These are phyloP conservation scores for Piloderma croceum DNA, from an alignment of 768 basidiomycete genomes.

Conservation along the genomic window DNA sequence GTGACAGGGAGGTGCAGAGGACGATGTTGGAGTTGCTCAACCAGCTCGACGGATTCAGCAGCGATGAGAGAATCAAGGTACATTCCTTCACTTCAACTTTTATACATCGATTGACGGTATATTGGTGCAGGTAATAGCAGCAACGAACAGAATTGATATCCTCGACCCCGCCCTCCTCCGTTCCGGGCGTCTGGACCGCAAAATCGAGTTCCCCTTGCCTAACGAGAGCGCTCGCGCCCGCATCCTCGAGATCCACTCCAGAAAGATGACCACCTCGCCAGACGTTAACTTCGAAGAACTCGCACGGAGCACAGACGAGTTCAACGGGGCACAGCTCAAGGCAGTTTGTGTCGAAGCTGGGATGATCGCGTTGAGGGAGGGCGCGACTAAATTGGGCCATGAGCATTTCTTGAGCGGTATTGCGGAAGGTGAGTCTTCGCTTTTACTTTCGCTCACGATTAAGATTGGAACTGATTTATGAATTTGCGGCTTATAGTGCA, in stretches of 20 bases:
- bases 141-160: slow-evolving; percentile 97
- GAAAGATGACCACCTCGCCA: slow-evolving; percentile 84
- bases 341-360: slow-evolving; percentile 99
- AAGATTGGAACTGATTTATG: slow-evolving; percentile 12
- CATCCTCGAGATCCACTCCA: slow-evolving; percentile 93
- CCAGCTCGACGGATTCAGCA: slow-evolving; percentile 96
- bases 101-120: slow-evolving; percentile 5
- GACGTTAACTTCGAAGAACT: slow-evolving; percentile 98
- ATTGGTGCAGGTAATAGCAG: slow-evolving; percentile 80
- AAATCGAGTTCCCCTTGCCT: slow-evolving; percentile 97
- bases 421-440: slow-evolving; percentile 60
- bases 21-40: slow-evolving; percentile 99
- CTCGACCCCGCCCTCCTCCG: slow-evolving; percentile 97
- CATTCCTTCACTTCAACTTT: slow-evolving; percentile 13
- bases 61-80: slow-evolving; percentile 96
- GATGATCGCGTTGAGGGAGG: slow-evolving; percentile 96
- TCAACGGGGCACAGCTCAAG: slow-evolving; percentile 95
- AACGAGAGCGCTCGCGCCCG: slow-evolving; percentile 94
- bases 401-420: slow-evolving; percentile 96
- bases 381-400: slow-evolving; percentile 80
- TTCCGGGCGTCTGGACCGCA: slow-evolving; percentile 94
- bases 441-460: slow-evolving; percentile 1
- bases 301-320: slow-evolving; percentile 95
- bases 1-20: slow-evolving; percentile 97
- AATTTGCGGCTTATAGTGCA: slow-evolving; percentile 58